Evolutionary conservation across 768 basidiomycete genomes (phyloP), one percentile per base, ranked within the genome.

Genomic region (Leccinum rimulosum): DNA sequence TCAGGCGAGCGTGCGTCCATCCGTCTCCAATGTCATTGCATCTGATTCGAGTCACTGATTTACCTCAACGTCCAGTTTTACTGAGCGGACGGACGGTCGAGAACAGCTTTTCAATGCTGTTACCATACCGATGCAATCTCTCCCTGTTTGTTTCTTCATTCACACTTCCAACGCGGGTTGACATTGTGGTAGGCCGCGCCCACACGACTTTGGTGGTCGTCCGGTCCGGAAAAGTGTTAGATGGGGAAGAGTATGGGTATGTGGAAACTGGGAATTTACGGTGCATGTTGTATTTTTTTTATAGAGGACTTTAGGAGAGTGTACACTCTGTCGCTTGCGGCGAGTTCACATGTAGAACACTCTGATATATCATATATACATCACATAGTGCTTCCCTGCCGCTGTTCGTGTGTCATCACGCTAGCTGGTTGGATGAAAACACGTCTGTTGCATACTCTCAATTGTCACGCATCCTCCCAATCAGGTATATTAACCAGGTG

Each of bases 41-140:
- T 1, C 10, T 40, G 19, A 33, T 35, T 5, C 47, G 10, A 17
- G 5, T 28, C 22, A 25, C 50, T 64, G 50, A 61, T 40, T 11
- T 22, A 5, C n/a, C 28, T 57, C 17, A 8, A 38, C 22, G 36
- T 48, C 36, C 36, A 69, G 65, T 67, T 61, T 67, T 69, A 73
- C 56, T 73, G 52, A 73, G 14, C 40, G 0, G 19, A 36, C 17
- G 6, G 56, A 25, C 35, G 19, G 43, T 19, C 43, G 53, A 31
- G 19, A 50, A 43, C 55, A 52, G 56, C n/a, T 45, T 45, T 55
- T 58, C 31, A 28, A 58, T 31, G 43, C 35, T 58, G 33, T 40
- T 52, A 51, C 28, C 38, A 25, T 15, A 38, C n/a, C 30, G 43
- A 57, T 57, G 66, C 58, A 57, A 33, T 56, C 40, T 38, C 55